Conservation (phyloP, 129 eudicot species). For the Cynara cardunculus region DNA sequence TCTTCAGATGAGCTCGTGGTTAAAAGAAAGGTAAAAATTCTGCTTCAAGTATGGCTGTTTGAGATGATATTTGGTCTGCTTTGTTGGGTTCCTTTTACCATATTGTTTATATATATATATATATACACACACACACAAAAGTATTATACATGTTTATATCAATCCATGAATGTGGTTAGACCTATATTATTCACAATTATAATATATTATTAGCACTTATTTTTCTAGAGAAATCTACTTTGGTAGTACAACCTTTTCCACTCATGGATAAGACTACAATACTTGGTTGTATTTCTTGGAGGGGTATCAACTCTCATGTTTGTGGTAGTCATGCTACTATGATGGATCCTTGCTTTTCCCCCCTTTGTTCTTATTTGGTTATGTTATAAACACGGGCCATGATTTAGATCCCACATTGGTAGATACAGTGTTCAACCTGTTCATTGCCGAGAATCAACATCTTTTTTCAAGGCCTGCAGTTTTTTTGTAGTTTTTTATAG, state of each 20-base stretch:
- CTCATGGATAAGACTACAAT: neutral
- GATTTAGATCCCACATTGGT: neutral
- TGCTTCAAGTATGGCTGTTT: neutral
- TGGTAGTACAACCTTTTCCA: neutral
- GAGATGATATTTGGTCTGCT: neutral
- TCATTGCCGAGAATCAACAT: neutral
- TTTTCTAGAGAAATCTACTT: neutral
- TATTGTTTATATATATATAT: neutral
- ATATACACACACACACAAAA: too few species aligned
- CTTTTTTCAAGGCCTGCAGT: neutral
- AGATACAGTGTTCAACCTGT: neutral
- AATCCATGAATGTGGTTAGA: neutral
- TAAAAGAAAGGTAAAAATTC: constrained; percentile 56
- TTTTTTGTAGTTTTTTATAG: neutral
- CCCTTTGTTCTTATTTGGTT: constrained; percentile 1
- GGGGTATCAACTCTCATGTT: neutral
- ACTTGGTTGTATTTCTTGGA: neutral
- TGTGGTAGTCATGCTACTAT: neutral
- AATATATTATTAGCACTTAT: neutral
- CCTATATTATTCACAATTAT: neutral
- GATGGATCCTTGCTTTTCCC: neutral
- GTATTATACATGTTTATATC: neutral
- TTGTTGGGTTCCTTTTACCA: neutral
- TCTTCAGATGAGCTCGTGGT: constrained; percentile 42
- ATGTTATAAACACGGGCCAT: neutral